These are phyloP conservation scores for Ceratorhiza oryzae-sativae DNA, from an alignment of 1,284 basidiomycete species.

Conservation along the genomic window DNA sequence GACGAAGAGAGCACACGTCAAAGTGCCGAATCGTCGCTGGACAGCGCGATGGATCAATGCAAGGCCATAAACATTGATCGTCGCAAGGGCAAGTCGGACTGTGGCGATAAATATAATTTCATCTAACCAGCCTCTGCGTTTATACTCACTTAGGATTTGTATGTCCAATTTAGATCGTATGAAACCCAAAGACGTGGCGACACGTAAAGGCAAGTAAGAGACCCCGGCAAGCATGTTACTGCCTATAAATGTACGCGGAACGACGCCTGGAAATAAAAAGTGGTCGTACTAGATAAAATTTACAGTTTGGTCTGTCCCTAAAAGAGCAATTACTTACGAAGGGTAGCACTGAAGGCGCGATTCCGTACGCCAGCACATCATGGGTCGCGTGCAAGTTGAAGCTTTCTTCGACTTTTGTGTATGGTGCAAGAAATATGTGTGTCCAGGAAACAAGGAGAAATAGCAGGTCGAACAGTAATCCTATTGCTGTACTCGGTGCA, in stretches of 20 bases:
- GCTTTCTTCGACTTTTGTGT: constrained; percentile 96
- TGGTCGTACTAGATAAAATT: constrained; percentile 79
- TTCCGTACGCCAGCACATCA: constrained; percentile 83
- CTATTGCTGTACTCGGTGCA: neutral
- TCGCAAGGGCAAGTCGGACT: constrained; percentile 82
- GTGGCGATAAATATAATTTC: constrained; percentile 11
- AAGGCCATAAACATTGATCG: constrained; percentile 70
- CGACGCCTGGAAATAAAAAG: constrained; percentile 84
- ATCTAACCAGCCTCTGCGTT: neutral
- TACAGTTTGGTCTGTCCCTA: constrained; percentile 12
- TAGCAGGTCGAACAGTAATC: constrained; percentile 58
- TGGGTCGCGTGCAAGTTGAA: constrained; percentile 94
- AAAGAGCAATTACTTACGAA: constrained; percentile 56
- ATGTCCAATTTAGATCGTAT: constrained; percentile 63
- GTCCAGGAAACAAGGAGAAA: constrained; percentile 64
- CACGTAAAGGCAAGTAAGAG: constrained; percentile 56
- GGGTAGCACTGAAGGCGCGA: constrained; percentile 54
- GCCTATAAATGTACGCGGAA: constrained; percentile 88
- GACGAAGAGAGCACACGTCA: constrained; percentile 66
- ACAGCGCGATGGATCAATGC: constrained; percentile 70
- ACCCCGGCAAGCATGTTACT: constrained; percentile 66
- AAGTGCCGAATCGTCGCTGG: constrained; percentile 66
- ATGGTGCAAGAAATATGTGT: constrained; percentile 82
- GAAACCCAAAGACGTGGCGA: constrained; percentile 55
- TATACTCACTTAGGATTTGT: constrained; percentile 64